Evolutionary conservation across 306 rosid species (phyloP), one percentile per base, ranked within the genome.

Genomic region (Cucurbita pepo): DNA sequence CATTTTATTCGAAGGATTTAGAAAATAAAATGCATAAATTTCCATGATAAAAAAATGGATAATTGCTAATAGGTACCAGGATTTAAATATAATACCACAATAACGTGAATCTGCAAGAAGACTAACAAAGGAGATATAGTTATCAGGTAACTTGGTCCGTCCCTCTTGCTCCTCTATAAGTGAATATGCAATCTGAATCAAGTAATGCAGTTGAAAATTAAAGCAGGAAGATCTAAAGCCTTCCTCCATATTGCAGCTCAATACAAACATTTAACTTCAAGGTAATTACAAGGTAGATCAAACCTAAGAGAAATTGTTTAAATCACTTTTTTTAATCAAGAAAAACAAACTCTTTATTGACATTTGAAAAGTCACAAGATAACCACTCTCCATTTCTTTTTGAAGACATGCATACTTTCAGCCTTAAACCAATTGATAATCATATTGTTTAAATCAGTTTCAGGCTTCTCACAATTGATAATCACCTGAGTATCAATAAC

Each of bases 101-200:
- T 86, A 95, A 62, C 95, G 90, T 83, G 96, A 89, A 83, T 95
- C 96, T 70, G 95, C 99, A 83, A 95, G 96, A 83, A 95, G 97
- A 81, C 89, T 79, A 56, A 95, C 99, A 67, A 95, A 91, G 25
- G 99, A 95, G 81, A 95, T 95, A 76, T 86, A 87, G 78, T 85
- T 91, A 80, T 86, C 87, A 52, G 81, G 78, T 45, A 56, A 73
- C 79, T 82, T 86, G 77, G 76, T 80, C 50, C 81, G 86, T 47
- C 97, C 99, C 84, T 91, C 99, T 87, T 95, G 99, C 82, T 86
- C 99, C 88, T 91, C 96, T 79, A 95, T 76, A 79, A 95, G 77
- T 7, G 97, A 69, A 79, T 86, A 91, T 48, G 99, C 99, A 83
- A 95, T 95, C 99, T 95, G 83, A 75, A 74, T 21, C 54, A 48